Percentiles rank a stretch among this genome's conserved stretches.
Conservation (phyloP, 176 grass and related monocot genomes). For the Eleusine coracana region DNA sequence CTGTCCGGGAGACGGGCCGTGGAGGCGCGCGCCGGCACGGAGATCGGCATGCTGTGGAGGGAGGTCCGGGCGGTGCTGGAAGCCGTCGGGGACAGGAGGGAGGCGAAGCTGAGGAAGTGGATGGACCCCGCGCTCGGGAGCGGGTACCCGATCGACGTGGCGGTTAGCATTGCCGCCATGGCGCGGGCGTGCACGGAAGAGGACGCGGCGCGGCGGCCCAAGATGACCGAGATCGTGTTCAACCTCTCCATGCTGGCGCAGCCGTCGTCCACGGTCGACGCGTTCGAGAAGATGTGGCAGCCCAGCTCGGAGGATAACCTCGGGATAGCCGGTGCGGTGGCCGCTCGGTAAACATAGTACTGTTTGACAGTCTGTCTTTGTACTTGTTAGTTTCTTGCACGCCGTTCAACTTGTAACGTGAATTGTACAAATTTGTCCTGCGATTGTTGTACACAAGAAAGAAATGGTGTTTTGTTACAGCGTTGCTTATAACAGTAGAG, state of each 20-base stretch:
- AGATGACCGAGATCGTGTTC: conserved; percentile 64
- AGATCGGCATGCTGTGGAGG: conserved; percentile 54
- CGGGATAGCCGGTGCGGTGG: conserved; percentile 32
- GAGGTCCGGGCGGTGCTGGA: conserved; percentile 57
- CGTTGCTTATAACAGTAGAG: too few relatives aligned
- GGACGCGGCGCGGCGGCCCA: conserved; percentile 48
- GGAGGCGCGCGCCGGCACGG: conserved; percentile 43
- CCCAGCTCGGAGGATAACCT: conserved; percentile 57
- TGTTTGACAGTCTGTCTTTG: conserved; percentile 7
- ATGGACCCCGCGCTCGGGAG: conserved; percentile 59
- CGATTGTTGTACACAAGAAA: not conserved
- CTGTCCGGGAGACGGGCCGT: conserved; percentile 55
- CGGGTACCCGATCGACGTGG: conserved; percentile 45
- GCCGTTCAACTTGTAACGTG: not conserved
- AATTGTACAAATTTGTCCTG: conserved; percentile 7
- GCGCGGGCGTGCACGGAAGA: conserved; percentile 69
- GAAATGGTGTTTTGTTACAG: not conserved
- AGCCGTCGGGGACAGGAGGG: conserved; percentile 42
- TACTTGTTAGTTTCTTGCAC: not conserved
- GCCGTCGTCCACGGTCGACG: conserved; percentile 33
- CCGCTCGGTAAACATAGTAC: conserved; percentile 26
- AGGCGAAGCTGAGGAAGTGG: conserved; percentile 55
- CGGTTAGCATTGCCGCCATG: conserved; percentile 52
- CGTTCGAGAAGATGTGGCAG: conserved; percentile 55
- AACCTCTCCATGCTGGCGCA: conserved; percentile 54